Base-by-base conservation (phyloP, 2,329 filamentous ascomycete genomes). In the Cordyceps farinosa region DNA sequence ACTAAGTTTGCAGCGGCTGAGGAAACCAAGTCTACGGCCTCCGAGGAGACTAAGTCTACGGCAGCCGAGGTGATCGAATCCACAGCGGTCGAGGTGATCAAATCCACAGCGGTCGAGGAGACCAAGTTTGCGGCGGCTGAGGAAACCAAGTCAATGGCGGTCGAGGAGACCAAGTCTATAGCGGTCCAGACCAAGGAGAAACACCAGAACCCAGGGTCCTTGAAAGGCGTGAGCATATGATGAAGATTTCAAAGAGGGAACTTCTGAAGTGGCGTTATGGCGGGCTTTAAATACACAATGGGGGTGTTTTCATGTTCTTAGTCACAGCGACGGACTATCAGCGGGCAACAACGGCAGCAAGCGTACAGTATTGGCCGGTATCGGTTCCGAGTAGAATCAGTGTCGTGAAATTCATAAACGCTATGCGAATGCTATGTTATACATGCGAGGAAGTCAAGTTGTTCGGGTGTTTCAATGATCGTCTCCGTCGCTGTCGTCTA, bases 401-500 rank as follows among this genome's bases (percentile, higher is more conserved):
- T 56, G 52, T 62, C 60, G 52, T 62, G 52, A 44, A 42, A 44
- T 62, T 62, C 60, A 51, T 62, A 7, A 56, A 62, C 52, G 60
- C 60, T 56, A 62, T 62, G 42, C 44, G 60, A 56, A 62, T 62
- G 51, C 52, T 56, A 62, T 56, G 34, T 56, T 34, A 40, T 55
- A 61, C 44, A 62, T 34, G 9, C 17, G 29, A 44, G 34, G 13
- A 30, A 44, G 1, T 6, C 22, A 40, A 40, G 11, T 15, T 40
- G 29, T 4, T 40, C 2, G 27, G 22, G 15, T 9, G 22, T 29
- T 40, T 61, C 30, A 52, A 36, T 47, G 11, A 32, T 38, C 30
- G 5, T 79, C 77, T 5, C 79, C 76, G 45, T 79, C 77, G 66
- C 76, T 79, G 62, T 79, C 76, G 66, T 79, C 78, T 71, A 77